These are phyloP conservation scores for Pseudogymnoascus sp. DNA, from an alignment of 2,329 filamentous ascomycete genomes.

Conservation along the genomic window DNA sequence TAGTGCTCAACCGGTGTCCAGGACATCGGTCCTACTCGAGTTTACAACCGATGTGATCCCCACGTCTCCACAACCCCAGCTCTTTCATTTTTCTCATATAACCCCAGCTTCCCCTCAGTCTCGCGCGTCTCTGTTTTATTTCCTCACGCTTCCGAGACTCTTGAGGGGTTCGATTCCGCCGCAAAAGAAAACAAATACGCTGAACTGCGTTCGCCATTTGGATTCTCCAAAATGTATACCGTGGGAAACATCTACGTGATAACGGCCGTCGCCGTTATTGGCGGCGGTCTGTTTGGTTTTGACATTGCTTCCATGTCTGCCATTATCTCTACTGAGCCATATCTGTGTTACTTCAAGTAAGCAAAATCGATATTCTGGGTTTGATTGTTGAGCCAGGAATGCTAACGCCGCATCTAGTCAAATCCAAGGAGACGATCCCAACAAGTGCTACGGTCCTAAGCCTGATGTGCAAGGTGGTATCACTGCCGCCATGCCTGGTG, in stretches of 20 bases:
- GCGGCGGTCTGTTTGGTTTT: constrained; percentile 33
- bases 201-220: constrained; percentile 5
- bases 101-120: neutral
- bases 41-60: neutral
- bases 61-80: neutral
- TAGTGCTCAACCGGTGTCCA: neutral
- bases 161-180: neutral
- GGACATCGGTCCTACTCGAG: constrained; percentile 7
- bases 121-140: neutral
- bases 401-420: constrained; percentile 44
- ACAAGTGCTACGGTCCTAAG: constrained; percentile 44
- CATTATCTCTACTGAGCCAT: constrained; percentile 45
- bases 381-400: constrained; percentile 41
- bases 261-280: constrained; percentile 27
- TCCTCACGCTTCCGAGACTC: neutral
- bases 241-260: constrained; percentile 27
- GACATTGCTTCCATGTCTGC: constrained; percentile 53
- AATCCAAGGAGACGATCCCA: constrained; percentile 20
- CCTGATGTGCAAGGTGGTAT: constrained; percentile 53
- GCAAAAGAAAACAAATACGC: neutral
- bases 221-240: constrained; percentile 16
- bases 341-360: constrained; percentile 45
- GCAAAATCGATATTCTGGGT: constrained; percentile 34
- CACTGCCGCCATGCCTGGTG: constrained; percentile 63
- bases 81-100: neutral